Evolutionary conservation across 768 basidiomycete genomes (phyloP).

Genomic region (Pleurotus eryngii): DNA sequence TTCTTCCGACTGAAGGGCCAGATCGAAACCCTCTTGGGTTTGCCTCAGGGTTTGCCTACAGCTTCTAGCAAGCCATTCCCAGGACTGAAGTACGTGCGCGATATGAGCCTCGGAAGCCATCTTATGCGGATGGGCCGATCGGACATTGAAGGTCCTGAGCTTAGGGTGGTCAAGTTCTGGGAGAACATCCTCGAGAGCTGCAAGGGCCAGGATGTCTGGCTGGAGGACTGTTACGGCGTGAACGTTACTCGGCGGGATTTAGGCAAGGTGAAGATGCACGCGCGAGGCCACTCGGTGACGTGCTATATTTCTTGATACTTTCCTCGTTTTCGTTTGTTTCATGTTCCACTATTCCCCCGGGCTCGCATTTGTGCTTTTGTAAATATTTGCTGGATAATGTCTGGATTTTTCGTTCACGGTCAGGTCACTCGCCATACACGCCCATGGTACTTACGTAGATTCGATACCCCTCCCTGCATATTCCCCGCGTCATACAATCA

Average conservation of each 20-base stretch:
- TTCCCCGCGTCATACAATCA: background rate
- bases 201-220: slow-evolving; percentile 51
- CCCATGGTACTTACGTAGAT: background rate
- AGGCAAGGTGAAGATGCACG: slow-evolving; percentile 18
- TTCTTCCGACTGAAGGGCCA: slow-evolving; percentile 69
- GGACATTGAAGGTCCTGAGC: slow-evolving; percentile 21
- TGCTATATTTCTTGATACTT: background rate
- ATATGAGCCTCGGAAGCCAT: slow-evolving; percentile 61
- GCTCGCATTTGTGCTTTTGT: background rate
- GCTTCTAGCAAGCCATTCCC: slow-evolving; percentile 53
- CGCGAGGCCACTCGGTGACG: background rate
- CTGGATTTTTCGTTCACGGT: background rate
- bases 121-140: slow-evolving; percentile 39
- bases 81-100: slow-evolving; percentile 53
- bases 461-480: slow-evolving; percentile 1
- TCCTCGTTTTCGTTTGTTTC: background rate
- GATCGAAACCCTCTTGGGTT: slow-evolving; percentile 52
- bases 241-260: slow-evolving; percentile 49
- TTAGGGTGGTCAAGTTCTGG: slow-evolving; percentile 40
- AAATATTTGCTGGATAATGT: background rate
- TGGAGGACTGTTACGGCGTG: slow-evolving; percentile 62
- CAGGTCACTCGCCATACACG: background rate
- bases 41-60: background rate
- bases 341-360: background rate
- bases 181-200: slow-evolving; percentile 39